Percentiles rank a stretch among this genome's conserved stretches.
These are phyloP conservation scores for Haplosporangium sp. DNA, from an alignment of 371 early-diverging fungal species.

Conservation along the genomic window DNA sequence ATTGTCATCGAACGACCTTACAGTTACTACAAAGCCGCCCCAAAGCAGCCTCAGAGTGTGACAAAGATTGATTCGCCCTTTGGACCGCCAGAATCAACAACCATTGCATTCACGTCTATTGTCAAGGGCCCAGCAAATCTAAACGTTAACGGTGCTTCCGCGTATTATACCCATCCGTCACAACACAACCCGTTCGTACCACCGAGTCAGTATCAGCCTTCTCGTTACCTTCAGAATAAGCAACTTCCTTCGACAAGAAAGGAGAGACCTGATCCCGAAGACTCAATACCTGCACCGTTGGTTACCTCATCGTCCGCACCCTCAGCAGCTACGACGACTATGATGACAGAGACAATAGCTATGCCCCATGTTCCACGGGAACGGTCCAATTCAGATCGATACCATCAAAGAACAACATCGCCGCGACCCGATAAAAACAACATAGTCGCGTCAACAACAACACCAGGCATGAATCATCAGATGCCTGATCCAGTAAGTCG, in stretches of 20 bases:
- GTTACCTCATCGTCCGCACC: not conserved
- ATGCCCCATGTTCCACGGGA: conserved; percentile 2
- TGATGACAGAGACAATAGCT: not conserved
- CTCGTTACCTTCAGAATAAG: conserved; percentile 1
- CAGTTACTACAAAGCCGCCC: conserved; percentile 42
- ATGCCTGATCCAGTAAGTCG: conserved; percentile 8
- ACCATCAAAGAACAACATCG: conserved; percentile 7
- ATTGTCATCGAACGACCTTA: conserved; percentile 44
- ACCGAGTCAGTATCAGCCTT: conserved; percentile 23
- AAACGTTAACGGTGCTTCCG: not conserved
- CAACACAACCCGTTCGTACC: conserved; percentile 37
- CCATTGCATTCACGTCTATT: not conserved
- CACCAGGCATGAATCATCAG: not conserved
- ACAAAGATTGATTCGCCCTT: conserved; percentile 49
- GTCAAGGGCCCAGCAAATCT: not conserved
- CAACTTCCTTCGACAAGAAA: conserved; percentile 7
- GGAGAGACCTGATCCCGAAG: conserved; percentile 26
- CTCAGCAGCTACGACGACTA: not conserved
- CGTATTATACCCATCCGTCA: conserved; percentile 29
- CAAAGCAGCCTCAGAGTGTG: conserved; percentile 33
- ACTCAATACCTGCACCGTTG: conserved; percentile 6
- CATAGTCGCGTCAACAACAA: not conserved
- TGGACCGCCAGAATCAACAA: conserved; percentile 17
- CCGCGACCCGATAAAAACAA: conserved; percentile 1
- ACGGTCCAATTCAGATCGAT: conserved; percentile 22